Percentiles rank a stretch among this genome's conserved stretches.
These are phyloP conservation scores for Tricholoma bakamatsutake DNA, from an alignment of 768 basidiomycete genomes.

Conservation along the genomic window DNA sequence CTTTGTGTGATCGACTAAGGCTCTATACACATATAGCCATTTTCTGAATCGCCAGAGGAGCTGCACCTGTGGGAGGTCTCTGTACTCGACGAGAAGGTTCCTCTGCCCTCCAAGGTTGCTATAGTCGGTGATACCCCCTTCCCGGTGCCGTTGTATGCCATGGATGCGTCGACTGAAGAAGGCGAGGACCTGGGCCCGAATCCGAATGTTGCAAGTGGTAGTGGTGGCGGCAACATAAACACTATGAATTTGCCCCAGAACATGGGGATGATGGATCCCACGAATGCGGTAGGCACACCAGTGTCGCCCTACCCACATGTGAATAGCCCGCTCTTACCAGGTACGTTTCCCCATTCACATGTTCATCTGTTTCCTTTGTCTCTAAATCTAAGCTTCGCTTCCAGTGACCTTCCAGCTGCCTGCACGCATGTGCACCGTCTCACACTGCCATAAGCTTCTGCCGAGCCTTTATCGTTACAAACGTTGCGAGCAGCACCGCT, in stretches of 20 bases:
- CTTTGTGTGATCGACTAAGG: background rate
- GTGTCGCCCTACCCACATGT: background rate
- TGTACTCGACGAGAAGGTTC: conserved; percentile 26
- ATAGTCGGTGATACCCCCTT: background rate
- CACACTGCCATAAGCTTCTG: conserved; percentile 48
- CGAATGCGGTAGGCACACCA: background rate
- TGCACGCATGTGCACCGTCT: conserved; percentile 50
- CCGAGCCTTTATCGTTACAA: conserved; percentile 42
- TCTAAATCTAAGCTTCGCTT: conserved; percentile 4
- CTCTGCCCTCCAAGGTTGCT: conserved; percentile 10
- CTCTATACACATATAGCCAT: conserved; percentile 21
- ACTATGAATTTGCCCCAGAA: background rate
- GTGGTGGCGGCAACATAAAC: background rate
- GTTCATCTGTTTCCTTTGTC: background rate
- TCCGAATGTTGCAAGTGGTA: background rate
- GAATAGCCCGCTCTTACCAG: background rate
- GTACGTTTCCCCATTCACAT: background rate
- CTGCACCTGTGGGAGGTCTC: conserved; percentile 30
- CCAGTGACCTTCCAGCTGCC: conserved; percentile 19
- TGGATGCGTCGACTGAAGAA: background rate
- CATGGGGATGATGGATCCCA: background rate
- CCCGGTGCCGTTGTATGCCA: background rate
- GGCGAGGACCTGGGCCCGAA: background rate
- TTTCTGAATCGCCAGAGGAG: conserved; percentile 30
- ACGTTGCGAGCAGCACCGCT: conserved; percentile 49